Conservation (phyloP, 768 basidiomycete genomes). For the Macrolepiota dolichaula region DNA sequence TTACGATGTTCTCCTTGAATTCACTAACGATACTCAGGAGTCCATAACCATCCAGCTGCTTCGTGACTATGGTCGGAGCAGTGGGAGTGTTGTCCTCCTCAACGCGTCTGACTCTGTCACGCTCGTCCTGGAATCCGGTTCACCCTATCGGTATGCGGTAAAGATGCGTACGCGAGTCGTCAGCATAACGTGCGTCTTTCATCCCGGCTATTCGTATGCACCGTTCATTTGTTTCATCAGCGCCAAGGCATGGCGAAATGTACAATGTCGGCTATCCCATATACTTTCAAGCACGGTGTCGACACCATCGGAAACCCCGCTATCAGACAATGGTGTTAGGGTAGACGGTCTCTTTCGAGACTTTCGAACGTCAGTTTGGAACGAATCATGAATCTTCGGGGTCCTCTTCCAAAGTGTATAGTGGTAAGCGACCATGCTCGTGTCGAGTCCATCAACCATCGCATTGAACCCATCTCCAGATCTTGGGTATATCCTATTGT, state of each 20-base stretch:
- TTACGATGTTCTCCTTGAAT: conserved; percentile 66
- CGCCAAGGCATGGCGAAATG: conserved; percentile 64
- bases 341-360: conserved; percentile 70
- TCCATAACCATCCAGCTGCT: conserved; percentile 61
- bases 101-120: conserved; percentile 63
- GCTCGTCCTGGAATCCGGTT: conserved; percentile 66
- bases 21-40: conserved; percentile 68
- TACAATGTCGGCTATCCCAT: conserved; percentile 58
- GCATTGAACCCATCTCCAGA: not conserved
- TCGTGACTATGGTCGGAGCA: conserved; percentile 57
- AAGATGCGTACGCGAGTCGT: conserved; percentile 64
- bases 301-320: conserved; percentile 28
- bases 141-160: conserved; percentile 65
- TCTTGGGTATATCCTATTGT: not conserved
- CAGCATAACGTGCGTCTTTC: conserved; percentile 58
- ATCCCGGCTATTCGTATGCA: not conserved
- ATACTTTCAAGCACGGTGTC: conserved; percentile 43
- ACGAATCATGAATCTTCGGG: conserved; percentile 32
- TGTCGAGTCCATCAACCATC: not conserved
- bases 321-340: conserved; percentile 48
- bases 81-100: conserved; percentile 52
- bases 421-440: not conserved
- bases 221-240: conserved; percentile 27
- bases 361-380: conserved; percentile 62
- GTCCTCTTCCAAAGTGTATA: not conserved